Evolutionary conservation across 2,329 filamentous ascomycete species (phyloP), one percentile per base, ranked within the genome.

Genomic region (Pseudogymnoascus sp.): DNA sequence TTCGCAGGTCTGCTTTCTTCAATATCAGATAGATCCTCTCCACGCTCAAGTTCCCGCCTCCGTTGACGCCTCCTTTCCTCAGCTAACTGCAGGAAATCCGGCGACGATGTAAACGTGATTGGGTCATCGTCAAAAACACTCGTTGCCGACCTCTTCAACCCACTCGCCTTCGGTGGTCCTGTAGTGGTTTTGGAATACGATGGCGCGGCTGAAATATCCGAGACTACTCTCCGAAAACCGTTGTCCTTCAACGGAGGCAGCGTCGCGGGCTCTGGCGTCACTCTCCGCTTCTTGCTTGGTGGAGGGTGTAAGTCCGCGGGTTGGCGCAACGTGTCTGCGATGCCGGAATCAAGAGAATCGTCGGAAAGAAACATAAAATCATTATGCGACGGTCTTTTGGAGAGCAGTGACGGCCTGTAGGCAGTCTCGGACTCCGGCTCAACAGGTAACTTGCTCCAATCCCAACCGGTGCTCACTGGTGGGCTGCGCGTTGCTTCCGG

Each of bases 151-250:
- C 39, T 75, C 70, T 64, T 77, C 70, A 64, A 75, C 71, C 11
- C 69, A 65, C 5, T 73, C 70, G 18, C 60, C 59, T 40, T 63
- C 61, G 10, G 42, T 57, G 40, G 65, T 18, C 11, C n/a, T 14
- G 47, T 51, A 45, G 37, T 57, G 60, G 26, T 64, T 61, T 21
- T 62, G 29, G 16, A 67, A 10, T 72, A 71, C 40, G 75, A 73
- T 42, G 75, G 73, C 26, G 75, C 72, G 18, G 75, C 73, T 57
- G 77, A 70, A 11, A 74, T 71, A 65, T 77, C 75, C 3, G 75
- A 73, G 21, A 72, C 62, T 7, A 68, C 64, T 29, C 69, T 64
- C 26, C 65, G 69, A 34, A 62, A 68, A 18, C 66, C 65, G 10
- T 62, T 47, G 2, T 57, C 40, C 31, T 66, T 68, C 26, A 26